These are phyloP conservation scores for Schwanniomyces pseudopolymorphus DNA, from an alignment of 805 yeast genomes.

Conservation along the genomic window DNA sequence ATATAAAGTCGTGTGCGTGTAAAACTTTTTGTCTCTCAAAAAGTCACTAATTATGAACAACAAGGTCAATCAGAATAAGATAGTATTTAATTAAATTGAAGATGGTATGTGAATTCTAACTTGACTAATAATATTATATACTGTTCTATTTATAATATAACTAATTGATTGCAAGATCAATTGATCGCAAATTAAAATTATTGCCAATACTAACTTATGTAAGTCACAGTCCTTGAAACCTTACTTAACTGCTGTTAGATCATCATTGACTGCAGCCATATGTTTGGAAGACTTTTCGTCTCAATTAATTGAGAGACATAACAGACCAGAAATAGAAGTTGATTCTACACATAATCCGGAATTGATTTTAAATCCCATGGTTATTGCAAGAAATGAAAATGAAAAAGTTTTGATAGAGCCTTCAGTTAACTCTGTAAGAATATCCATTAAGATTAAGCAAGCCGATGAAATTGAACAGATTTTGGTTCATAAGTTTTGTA, in stretches of 20 bases:
- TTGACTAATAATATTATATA: no score
- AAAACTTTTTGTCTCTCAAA: background rate
- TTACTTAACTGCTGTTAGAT: constrained; percentile 88
- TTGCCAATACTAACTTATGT: background rate
- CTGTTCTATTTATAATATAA: background rate
- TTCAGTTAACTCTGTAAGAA: constrained; percentile 87
- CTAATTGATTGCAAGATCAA: background rate
- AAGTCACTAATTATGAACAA: background rate
- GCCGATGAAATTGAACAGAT: constrained; percentile 97
- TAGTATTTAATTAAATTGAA: background rate
- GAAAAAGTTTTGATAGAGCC: constrained; percentile 93
- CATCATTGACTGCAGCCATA: constrained; percentile 88
- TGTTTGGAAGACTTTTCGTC: constrained; percentile 93
- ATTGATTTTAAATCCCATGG: constrained; percentile 83
- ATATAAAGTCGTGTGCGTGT: background rate
- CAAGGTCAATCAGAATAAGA: background rate
- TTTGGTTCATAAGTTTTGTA: constrained; percentile 89
- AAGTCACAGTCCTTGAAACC: constrained; percentile 97
- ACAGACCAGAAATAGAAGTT: constrained; percentile 93
- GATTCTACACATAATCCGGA: constrained; percentile 70
- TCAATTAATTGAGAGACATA: constrained; percentile 94
- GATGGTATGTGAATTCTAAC: background rate
- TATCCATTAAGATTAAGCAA: constrained; percentile 90
- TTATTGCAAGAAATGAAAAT: constrained; percentile 88
- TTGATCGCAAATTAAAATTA: background rate